A percentile compares a stretch with the other conserved stretches of the same genome.
These are phyloP conservation scores for Neocucurbitaria cava DNA, from an alignment of 2,329 filamentous ascomycete genomes.

Conservation along the genomic window DNA sequence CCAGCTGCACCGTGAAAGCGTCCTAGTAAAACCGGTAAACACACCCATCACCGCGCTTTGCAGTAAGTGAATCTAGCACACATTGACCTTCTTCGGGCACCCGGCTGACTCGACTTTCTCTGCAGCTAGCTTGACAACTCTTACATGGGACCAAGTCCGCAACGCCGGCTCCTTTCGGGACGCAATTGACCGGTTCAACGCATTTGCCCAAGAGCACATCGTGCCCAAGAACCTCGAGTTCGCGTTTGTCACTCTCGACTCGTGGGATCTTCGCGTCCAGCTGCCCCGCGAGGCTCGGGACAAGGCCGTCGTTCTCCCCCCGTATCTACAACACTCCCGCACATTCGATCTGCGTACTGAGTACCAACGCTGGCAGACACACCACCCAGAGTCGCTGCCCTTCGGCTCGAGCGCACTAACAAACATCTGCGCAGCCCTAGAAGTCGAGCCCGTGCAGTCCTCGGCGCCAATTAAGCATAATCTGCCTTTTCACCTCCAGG, in stretches of 20 bases:
- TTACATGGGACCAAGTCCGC: slow-evolving; percentile 99
- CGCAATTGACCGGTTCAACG: slow-evolving; percentile 92
- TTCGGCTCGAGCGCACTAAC: slow-evolving; percentile 95
- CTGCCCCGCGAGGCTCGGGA: slow-evolving; percentile 96
- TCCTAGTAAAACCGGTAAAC: slow-evolving; percentile 97
- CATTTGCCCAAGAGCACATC: slow-evolving; percentile 91
- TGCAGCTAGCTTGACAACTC: slow-evolving; percentile 90
- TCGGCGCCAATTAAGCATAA: slow-evolving; percentile 99
- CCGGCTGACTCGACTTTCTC: slow-evolving; percentile 37
- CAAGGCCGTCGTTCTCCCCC: slow-evolving; percentile 94
- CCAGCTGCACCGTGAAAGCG: slow-evolving; percentile 91
- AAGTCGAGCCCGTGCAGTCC: slow-evolving; percentile 96
- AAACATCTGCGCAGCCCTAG: slow-evolving; percentile 97
- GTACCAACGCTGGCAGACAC: slow-evolving; percentile 98
- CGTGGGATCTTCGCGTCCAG: slow-evolving; percentile 98
- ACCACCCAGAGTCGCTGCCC: slow-evolving; percentile 95
- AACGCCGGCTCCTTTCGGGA: slow-evolving; percentile 97
- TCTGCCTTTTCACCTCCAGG: slow-evolving; percentile 95
- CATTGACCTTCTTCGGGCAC: slow-evolving; percentile 9
- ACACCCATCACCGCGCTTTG: slow-evolving; percentile 98
- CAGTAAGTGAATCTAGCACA: slow-evolving; percentile 70
- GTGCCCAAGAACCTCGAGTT: slow-evolving; percentile 93
- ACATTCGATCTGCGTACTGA: slow-evolving; percentile 97
- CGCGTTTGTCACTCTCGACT: slow-evolving; percentile 96
- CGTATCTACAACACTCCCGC: slow-evolving; percentile 96